Conservation (phyloP, 495 filamentous ascomycete genomes). For the Penicillium alfredii region DNA sequence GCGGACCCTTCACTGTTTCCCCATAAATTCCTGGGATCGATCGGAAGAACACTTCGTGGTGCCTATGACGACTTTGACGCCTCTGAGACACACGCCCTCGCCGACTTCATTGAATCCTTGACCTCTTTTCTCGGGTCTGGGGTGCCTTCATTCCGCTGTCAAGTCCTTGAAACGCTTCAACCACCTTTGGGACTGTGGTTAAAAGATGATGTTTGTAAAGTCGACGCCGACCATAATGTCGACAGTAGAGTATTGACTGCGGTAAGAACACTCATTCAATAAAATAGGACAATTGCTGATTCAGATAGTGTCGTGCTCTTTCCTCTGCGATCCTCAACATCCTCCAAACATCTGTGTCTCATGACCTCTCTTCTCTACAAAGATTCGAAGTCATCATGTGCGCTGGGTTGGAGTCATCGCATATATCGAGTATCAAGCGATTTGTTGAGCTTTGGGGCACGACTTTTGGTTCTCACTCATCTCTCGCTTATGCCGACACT, state of each 20-base stretch:
- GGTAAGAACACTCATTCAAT: slow-evolving; percentile 29
- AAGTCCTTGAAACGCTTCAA: slow-evolving; percentile 31
- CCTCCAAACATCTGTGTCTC: slow-evolving; percentile 25
- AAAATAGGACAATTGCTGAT: slow-evolving; percentile 20
- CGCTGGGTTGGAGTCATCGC: slow-evolving; percentile 50
- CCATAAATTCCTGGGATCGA: slow-evolving; percentile 20
- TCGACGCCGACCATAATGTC: slow-evolving; percentile 24
- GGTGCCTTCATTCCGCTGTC: slow-evolving; percentile 21
- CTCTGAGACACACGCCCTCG: slow-evolving; percentile 18
- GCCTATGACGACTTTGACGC: slow-evolving; percentile 28
- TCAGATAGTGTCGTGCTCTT: slow-evolving; percentile 29
- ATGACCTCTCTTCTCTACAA: slow-evolving; percentile 38
- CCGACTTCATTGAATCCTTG: slow-evolving; percentile 36
- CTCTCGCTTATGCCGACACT: slow-evolving; percentile 39
- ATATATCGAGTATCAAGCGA: slow-evolving; percentile 45
- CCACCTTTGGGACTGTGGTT: slow-evolving; percentile 28
- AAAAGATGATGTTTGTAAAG: slow-evolving; percentile 24
- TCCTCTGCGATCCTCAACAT: slow-evolving; percentile 32
- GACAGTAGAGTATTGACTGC: slow-evolving; percentile 35
- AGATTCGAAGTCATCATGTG: slow-evolving; percentile 48
- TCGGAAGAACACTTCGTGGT: slow-evolving; percentile 20
- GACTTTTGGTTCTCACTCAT: slow-evolving; percentile 45
- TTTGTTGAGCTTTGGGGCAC: slow-evolving; percentile 56
- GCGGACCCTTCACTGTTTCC: slow-evolving; percentile 15
- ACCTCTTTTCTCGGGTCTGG: slow-evolving; percentile 37